Evolutionary conservation across 805 yeast species (phyloP).

Genomic region (Zygosaccharomyces siamensis): DNA sequence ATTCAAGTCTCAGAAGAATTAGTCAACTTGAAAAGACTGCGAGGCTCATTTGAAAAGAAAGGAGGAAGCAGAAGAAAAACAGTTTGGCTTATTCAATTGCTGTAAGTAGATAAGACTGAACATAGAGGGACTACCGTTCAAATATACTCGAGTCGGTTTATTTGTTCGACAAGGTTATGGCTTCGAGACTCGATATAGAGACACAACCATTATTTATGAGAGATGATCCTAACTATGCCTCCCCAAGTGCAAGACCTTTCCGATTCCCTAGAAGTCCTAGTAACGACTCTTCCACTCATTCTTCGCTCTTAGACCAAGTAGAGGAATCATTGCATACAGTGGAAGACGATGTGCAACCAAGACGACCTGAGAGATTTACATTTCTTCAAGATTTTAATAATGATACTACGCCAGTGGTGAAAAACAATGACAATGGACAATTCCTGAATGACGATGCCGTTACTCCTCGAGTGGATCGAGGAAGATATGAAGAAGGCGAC

Average conservation of each 20-base stretch:
- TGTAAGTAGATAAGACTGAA: neutral
- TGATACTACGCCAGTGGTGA: conserved; percentile 11
- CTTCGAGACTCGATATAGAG: conserved; percentile 7
- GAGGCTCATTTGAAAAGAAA: neutral
- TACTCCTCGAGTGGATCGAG: conserved; percentile 8
- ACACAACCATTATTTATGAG: conserved; percentile 10
- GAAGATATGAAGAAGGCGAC: neutral
- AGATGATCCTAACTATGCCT: conserved; percentile 7
- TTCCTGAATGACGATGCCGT: neutral
- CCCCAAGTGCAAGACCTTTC: conserved; percentile 11
- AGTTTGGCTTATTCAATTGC: neutral
- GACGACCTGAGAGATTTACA: conserved; percentile 1
- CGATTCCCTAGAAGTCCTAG: neutral
- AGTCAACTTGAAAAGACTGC: no score
- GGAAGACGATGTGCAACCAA: neutral
- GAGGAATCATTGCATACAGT: neutral
- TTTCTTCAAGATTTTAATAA: conserved; percentile 2
- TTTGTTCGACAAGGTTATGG: conserved; percentile 7
- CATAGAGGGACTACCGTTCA: neutral
- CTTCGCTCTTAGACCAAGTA: neutral
- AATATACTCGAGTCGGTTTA: neutral
- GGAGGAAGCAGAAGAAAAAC: neutral
- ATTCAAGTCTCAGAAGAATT: neutral
- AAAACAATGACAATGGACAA: neutral
- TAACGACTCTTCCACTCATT: neutral